A percentile compares a stretch with the other conserved stretches of the same genome.
Conservation (phyloP, 768 basidiomycete genomes). For the Tephrocybe sp. region DNA sequence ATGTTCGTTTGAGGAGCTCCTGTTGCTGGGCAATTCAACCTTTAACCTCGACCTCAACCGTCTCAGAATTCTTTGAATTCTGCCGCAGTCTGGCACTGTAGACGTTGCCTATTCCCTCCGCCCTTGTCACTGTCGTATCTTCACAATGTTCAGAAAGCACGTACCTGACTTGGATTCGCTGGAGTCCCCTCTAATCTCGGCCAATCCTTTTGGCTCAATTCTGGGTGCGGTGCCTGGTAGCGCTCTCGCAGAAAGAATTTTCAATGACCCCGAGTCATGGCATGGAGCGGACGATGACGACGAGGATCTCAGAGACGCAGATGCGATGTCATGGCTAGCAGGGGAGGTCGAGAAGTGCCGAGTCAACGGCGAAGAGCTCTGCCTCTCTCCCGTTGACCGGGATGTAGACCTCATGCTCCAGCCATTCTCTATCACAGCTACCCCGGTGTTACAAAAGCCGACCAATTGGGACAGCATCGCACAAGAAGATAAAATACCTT, state of each 20-base stretch:
- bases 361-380: slow-evolving; percentile 6
- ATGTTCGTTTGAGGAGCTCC: slow-evolving; percentile 4
- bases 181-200: slow-evolving; percentile 37
- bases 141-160: slow-evolving; percentile 32
- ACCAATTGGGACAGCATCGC: slow-evolving; percentile 11
- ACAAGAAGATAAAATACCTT: slow-evolving; percentile 7
- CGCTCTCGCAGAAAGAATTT: slow-evolving; percentile 41
- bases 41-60: slow-evolving; percentile 4
- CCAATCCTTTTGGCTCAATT: slow-evolving; percentile 27
- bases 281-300: slow-evolving; percentile 29
- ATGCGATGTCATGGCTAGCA: slow-evolving; percentile 31
- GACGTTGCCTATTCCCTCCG: slow-evolving; percentile 10
- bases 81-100: slow-evolving; percentile 30
- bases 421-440: slow-evolving; percentile 9
- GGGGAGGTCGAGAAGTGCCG: slow-evolving; percentile 32
- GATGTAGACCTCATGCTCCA: slow-evolving; percentile 15
- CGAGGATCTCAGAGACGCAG: slow-evolving; percentile 25
- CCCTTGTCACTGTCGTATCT: slow-evolving; percentile 12
- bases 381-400: slow-evolving; percentile 12
- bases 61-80: slow-evolving; percentile 5
- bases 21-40: background rate
- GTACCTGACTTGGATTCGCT: slow-evolving; percentile 37
- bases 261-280: slow-evolving; percentile 46
- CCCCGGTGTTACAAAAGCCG: background rate
- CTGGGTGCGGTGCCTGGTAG: slow-evolving; percentile 34